Conservation (phyloP, 2,329 filamentous ascomycete genomes). For the Cryphonectria japonica region DNA sequence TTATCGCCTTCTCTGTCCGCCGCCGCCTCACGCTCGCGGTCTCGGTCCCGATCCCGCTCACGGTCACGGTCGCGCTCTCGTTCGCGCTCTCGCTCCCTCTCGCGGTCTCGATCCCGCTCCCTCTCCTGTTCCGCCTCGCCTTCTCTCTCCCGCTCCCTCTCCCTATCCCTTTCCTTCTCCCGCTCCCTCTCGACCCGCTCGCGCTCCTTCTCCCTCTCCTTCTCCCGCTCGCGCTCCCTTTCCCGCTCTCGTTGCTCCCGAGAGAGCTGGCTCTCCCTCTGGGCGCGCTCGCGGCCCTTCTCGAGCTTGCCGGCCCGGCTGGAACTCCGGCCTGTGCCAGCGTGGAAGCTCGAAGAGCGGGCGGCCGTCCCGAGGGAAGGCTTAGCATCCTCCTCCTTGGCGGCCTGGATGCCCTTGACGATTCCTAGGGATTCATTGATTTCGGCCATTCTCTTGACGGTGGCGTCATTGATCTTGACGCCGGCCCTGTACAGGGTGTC, state of each 20-base stretch:
- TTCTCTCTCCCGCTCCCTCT: conserved; percentile 31
- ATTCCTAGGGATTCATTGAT: conserved; percentile 45
- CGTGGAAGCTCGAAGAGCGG: conserved; percentile 32
- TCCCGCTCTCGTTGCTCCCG: conserved; percentile 21
- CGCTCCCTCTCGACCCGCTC: conserved; percentile 27
- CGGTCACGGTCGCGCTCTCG: conserved; percentile 22
- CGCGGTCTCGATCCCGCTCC: conserved; percentile 29
- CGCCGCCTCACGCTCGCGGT: conserved; percentile 36
- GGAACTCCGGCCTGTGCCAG: conserved; percentile 25
- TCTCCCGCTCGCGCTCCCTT: conserved; percentile 24
- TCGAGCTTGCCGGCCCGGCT: conserved; percentile 31
- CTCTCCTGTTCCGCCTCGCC: conserved; percentile 29
- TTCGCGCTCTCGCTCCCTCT: conserved; percentile 21
- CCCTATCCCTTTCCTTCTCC: conserved; percentile 30
- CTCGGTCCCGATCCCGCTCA: conserved; percentile 36
- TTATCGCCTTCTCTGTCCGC: conserved; percentile 36
- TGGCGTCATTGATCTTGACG: conserved; percentile 40
- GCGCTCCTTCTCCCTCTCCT: conserved; percentile 31
- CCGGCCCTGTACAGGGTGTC: conserved; percentile 40
- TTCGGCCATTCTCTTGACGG: conserved; percentile 36
- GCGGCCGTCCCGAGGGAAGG: conserved; percentile 31
- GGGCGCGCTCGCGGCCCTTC: conserved; percentile 32
- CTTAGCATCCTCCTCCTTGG: conserved; percentile 44
- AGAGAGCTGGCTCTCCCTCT: conserved; percentile 30
- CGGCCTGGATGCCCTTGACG: conserved; percentile 45